These are phyloP conservation scores for Colletotrichum chrysophilum DNA, from an alignment of 2,329 filamentous ascomycete genomes.

Conservation along the genomic window DNA sequence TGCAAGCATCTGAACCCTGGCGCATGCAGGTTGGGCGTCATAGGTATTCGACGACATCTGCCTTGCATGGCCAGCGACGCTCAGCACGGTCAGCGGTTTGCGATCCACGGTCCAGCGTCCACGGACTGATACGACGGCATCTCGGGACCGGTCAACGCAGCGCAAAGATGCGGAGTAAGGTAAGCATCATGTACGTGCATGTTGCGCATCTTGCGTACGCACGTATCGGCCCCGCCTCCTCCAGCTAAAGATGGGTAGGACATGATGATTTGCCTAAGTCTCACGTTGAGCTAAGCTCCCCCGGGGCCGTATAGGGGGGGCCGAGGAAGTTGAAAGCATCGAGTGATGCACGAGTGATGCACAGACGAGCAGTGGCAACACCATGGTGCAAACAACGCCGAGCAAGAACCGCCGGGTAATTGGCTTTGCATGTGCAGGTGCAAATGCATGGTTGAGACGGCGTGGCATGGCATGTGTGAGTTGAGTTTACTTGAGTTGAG, in stretches of 20 bases:
- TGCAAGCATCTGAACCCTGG: neutral
- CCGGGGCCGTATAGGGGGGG: neutral
- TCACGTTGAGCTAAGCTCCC: neutral
- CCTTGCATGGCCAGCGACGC: too few species aligned
- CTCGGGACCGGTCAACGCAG: neutral
- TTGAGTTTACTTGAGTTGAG: neutral
- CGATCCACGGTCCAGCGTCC: neutral
- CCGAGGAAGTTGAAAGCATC: neutral
- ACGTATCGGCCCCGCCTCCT: neutral
- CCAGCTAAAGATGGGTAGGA: neutral
- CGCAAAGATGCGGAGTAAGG: neutral
- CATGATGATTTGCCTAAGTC: neutral
- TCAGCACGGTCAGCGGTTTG: too few species aligned
- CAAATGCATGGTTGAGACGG: neutral
- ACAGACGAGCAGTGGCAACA: slow-evolving; percentile 2
- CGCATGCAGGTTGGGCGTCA: too few species aligned
- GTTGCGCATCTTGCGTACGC: neutral
- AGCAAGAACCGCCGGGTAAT: neutral
- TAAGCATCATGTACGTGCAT: neutral
- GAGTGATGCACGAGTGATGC: neutral
- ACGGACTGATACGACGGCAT: neutral
- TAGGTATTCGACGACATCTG: too few species aligned
- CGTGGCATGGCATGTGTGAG: neutral
- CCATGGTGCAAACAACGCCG: neutral
- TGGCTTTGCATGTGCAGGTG: neutral